A percentile compares a stretch with the other conserved stretches of the same genome.
phyloP scores from a whole-genome alignment of 2,329 filamentous ascomycete species.

The Epichloe festucae region DNA sequence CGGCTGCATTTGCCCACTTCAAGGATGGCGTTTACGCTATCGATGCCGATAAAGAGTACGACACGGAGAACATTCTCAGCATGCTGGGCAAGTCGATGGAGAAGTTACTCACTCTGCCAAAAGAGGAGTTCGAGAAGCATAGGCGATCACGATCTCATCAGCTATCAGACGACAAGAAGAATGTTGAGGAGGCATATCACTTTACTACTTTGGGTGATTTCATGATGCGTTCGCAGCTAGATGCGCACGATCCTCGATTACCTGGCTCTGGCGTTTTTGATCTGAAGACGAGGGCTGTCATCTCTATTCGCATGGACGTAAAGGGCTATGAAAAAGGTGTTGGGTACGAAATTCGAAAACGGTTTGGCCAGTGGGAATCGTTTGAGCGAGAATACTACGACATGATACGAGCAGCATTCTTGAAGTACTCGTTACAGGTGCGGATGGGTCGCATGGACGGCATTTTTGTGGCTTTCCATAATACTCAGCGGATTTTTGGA shows the following conservation, averaged over 20 bases:
- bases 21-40: slow-evolving; percentile 84
- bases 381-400: slow-evolving; percentile 95
- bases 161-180: slow-evolving; percentile 58
- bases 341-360: slow-evolving; percentile 74
- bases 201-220: slow-evolving; percentile 81
- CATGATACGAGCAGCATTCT: slow-evolving; percentile 86
- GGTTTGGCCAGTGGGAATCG: slow-evolving; percentile 72
- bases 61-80: slow-evolving; percentile 72
- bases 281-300: slow-evolving; percentile 84
- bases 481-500: slow-evolving; percentile 87
- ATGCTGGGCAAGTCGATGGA: slow-evolving; percentile 95
- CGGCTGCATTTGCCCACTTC: slow-evolving; percentile 69
- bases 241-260: slow-evolving; percentile 73
- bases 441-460: slow-evolving; percentile 98
- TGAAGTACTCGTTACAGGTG: slow-evolving; percentile 94
- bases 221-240: slow-evolving; percentile 87
- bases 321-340: slow-evolving; percentile 56
- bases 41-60: slow-evolving; percentile 88
- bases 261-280: slow-evolving; percentile 93
- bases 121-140: slow-evolving; percentile 76
- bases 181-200: slow-evolving; percentile 67
- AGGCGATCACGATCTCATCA: slow-evolving; percentile 53
- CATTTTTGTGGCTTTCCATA: slow-evolving; percentile 95
- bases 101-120: slow-evolving; percentile 76
- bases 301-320: slow-evolving; percentile 83